Base-by-base conservation (phyloP, 352 stramenopile genomes). In the Pythium vanterpoolii region DNA sequence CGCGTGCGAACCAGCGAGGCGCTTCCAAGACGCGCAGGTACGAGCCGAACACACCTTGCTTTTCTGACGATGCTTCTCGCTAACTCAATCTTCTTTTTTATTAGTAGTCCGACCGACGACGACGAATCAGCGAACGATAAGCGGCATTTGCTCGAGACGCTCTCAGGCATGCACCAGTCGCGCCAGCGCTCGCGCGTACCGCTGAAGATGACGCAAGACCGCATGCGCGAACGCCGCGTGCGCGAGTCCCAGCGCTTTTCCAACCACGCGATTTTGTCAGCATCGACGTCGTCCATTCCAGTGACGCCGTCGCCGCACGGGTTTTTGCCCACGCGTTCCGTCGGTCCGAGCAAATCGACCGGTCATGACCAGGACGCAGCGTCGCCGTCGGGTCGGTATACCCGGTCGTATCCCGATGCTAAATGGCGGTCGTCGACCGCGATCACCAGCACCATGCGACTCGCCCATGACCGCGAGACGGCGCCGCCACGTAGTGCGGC, bases 201-300 rank as follows among this genome's bases (percentile, higher is more conserved):
- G n/a, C 39, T 64, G 21, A 69, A 69, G 28, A 64, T 56, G 49
- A 64, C 62, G 33, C 62, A 64, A 26, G 62, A 69, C 40, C 61
- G 62, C 10, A n/a, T 40, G 13, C 62, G 62, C 33, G 62, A 69
- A 4, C 55, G 62, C 24, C 42, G 53, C 16, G 24, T 66, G 59
- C 57, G 49, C 30, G 59, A 66, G 36, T 38, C 50, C 19, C 36
- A 42, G 26, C 49, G 49, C n/a, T 31, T 44, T 5, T 27, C 49
- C 4, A 46, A 46, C 23, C 34, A 42, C 19, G 47, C 49, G 42
- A 16, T 51, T 0, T 38, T 60, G 16, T 45, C 50, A 24, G 23
- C 42, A 11, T 38, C 46, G 5, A 31, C 42, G 9, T 47, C 48
- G 19, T 43, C 30, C 5, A 31, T 18, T 16, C n/a, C 38, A 10